Evolutionary conservation across 139 green algal genomes (phyloP), one percentile per base, ranked within the genome.

Genomic region (Edaphochlamys debaryana): DNA sequence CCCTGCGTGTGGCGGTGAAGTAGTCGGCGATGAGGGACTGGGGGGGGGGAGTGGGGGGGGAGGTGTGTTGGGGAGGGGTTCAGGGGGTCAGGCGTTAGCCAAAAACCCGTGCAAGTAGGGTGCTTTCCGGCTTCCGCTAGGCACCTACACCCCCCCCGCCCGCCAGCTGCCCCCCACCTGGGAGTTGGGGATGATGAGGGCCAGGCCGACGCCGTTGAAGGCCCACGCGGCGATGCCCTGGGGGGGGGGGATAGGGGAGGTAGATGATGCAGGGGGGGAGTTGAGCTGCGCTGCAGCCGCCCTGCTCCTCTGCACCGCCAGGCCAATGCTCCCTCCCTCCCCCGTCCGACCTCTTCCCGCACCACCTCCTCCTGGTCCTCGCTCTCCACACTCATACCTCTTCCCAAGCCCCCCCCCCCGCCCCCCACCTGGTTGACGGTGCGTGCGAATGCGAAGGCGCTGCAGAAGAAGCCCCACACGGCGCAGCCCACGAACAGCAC

Each of bases 391-490:
- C n/a, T n/a, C n/a, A n/a, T n/a, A n/a, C n/a, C n/a, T n/a, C n/a
- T n/a, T n/a, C n/a, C n/a, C n/a, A n/a, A n/a, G n/a, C n/a, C n/a
- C n/a, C n/a, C n/a, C n/a, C n/a, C n/a, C n/a, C n/a, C n/a, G n/a
- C 11, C 11, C 4, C 67, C 38, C 66, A 88, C 89, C 82, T 90
- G 77, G 34, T 85, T 75, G 56, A 96, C 75, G 23, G 91, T 90
- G n/a, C 41, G 87, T 41, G 83, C 87, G 17, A 92, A 68, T 41
- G 89, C 89, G 79, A 97, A 95, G 17, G 80, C 81, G 29, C 80
- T 86, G 23, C 92, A 94, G 89, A 95, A 95, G 66, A 91, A 76
- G 29, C 89, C 88, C 94, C 94, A 96, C 8, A 96, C 87, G 36
- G 94, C 82, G 69, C 92, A 95, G n/a, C 94, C 94, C 30, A 68